These are phyloP conservation scores for Moringa oleifera DNA, from an alignment of 345 rosid genomes.

Conservation along the genomic window DNA sequence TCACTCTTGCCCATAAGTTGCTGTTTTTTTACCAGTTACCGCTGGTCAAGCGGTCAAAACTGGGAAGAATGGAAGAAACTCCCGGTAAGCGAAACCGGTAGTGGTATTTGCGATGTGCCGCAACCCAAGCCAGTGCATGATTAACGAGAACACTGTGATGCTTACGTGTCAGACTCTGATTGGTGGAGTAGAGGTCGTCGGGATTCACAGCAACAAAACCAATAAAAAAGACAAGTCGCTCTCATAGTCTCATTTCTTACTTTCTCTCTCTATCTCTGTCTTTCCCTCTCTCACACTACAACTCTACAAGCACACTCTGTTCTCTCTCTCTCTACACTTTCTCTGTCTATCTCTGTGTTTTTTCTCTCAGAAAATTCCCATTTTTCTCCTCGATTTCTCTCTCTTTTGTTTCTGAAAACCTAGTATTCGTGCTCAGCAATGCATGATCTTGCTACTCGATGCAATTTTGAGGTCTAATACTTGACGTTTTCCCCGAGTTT, in stretches of 20 bases:
- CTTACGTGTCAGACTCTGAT: slow-evolving; percentile 36
- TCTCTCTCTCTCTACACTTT: slow-evolving; percentile 19
- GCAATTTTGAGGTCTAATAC: slow-evolving; percentile 22
- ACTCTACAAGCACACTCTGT: slow-evolving; percentile 26
- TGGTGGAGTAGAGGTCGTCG: slow-evolving; percentile 36
- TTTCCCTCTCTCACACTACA: slow-evolving; percentile 29
- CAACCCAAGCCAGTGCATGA: slow-evolving; percentile 19
- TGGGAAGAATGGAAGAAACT: slow-evolving; percentile 17
- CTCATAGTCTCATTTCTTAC: slow-evolving; percentile 25
- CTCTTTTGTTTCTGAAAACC: slow-evolving; percentile 19
- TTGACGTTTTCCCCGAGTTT: slow-evolving; percentile 13
- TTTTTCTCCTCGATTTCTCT: slow-evolving; percentile 21
- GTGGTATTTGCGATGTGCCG: slow-evolving; percentile 16
- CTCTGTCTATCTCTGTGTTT: slow-evolving; percentile 39
- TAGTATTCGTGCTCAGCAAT: slow-evolving; percentile 39
- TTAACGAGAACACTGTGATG: slow-evolving; percentile 17
- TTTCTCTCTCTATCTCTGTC: slow-evolving; percentile 32
- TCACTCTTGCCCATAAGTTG: accelerated
- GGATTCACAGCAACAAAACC: slow-evolving; percentile 44
- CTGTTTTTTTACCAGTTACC: slow-evolving; percentile 7
- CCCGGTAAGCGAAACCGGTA: slow-evolving; percentile 20
- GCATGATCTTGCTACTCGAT: slow-evolving; percentile 41
- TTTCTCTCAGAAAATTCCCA: slow-evolving; percentile 35
- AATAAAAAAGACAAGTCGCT: slow-evolving; percentile 44
- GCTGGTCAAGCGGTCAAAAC: slow-evolving; percentile 56